phyloP scores from a whole-genome alignment of 192 early-diverging fungal genomes.

The Spizellomyces punctatus region DNA sequence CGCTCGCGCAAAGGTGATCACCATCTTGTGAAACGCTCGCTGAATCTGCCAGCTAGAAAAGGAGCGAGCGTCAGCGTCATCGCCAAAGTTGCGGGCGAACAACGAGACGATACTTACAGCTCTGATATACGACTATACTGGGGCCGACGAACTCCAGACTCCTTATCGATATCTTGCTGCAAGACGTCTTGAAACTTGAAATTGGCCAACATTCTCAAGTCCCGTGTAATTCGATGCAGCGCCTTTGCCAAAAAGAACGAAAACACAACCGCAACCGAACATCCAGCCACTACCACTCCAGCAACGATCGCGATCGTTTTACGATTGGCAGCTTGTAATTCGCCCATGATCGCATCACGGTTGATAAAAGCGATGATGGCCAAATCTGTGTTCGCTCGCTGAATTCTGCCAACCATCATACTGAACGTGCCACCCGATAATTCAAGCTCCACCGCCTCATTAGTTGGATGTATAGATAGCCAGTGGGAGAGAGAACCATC shows the following conservation, averaged over 20 bases:
- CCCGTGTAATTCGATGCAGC: conserved; percentile 12
- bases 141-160: conserved; percentile 11
- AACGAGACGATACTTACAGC: not conserved
- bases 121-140: conserved; percentile 12
- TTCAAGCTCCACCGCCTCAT: not conserved
- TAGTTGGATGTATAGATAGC: not conserved
- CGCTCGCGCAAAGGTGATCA: conserved; percentile 18
- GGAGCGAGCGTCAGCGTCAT: not conserved
- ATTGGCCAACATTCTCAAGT: conserved; percentile 2
- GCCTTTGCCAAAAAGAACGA: conserved; percentile 4
- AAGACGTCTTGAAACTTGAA: conserved; percentile 32
- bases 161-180: conserved; percentile 22
- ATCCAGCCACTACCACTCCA: conserved; percentile 14
- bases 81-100: not conserved
- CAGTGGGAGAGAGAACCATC: not conserved
- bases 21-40: conserved; percentile 29
- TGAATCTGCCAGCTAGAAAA: conserved; percentile 16
- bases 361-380: not conserved
- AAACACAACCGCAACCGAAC: not conserved
- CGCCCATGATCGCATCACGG: conserved; percentile 7
- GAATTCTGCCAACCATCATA: not conserved
- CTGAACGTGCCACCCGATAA: not conserved
- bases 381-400: conserved; percentile 3
- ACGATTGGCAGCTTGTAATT: not conserved
- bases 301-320: conserved; percentile 12